Conservation (phyloP, 1,284 basidiomycete genomes). For the Naganishia cerealis region DNA sequence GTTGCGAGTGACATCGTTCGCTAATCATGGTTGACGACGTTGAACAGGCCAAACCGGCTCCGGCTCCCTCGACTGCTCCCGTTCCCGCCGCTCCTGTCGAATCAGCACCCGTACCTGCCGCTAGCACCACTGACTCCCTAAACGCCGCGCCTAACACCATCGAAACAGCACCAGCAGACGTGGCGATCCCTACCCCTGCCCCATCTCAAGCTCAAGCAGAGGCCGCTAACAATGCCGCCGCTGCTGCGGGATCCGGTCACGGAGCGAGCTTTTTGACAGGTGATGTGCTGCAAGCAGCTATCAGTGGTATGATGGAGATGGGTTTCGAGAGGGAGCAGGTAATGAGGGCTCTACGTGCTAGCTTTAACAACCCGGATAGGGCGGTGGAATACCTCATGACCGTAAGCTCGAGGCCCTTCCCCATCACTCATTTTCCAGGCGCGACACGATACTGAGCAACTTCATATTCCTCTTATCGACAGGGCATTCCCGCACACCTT, state of each 20-base stretch:
- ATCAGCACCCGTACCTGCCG: constrained; percentile 37
- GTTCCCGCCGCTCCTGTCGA: constrained; percentile 27
- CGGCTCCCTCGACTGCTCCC: constrained; percentile 50
- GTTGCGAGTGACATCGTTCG: neutral
- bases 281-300: constrained; percentile 68
- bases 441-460: neutral
- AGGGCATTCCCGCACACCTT: constrained; percentile 72
- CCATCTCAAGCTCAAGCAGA: constrained; percentile 43
- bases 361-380: constrained; percentile 96
- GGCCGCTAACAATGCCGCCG: constrained; percentile 41
- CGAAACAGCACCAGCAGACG: constrained; percentile 40
- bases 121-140: constrained; percentile 47
- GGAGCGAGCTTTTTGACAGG: constrained; percentile 62
- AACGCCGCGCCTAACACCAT: constrained; percentile 39
- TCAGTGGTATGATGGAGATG: constrained; percentile 87
- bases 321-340: constrained; percentile 88
- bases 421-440: neutral
- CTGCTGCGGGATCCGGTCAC: constrained; percentile 38
- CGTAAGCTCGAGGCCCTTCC: constrained; percentile 59
- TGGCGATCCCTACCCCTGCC: constrained; percentile 46
- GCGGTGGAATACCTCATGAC: constrained; percentile 96
- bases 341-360: constrained; percentile 80
- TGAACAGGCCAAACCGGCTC: constrained; percentile 37
- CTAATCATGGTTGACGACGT: neutral
- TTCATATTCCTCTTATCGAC: constrained; percentile 3